A percentile compares a stretch with the other conserved stretches of the same genome.
These are phyloP conservation scores for barrel medic (Medicago truncatula) DNA, from an alignment of 306 rosid species.

Conservation along the genomic window MtrunA17r5.0-ANR NC_053044.1:50021001-50021500, in stretches of 20 bases:
- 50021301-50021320: neutral
- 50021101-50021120: neutral
- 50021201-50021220: neutral
- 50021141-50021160: neutral
- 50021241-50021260: conserved; percentile 2
- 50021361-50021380: neutral
- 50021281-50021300: conserved; percentile 7
- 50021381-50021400: neutral
- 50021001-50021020: neutral
- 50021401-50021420: neutral
- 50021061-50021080: neutral
- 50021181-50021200: neutral
- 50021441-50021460: neutral
- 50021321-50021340: neutral
- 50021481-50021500: neutral
- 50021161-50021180: neutral
- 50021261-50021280: conserved; percentile 5
- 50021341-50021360: neutral
- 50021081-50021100: neutral
- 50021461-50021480: neutral
- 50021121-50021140: neutral
- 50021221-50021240: neutral
- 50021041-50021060: neutral
- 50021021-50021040: neutral
- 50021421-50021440: neutral